A percentile compares a stretch with the other conserved stretches of the same genome.
These are phyloP conservation scores for Ormosia semicastrata DNA, from an alignment of 306 rosid species.

Conservation along the genomic window DNA sequence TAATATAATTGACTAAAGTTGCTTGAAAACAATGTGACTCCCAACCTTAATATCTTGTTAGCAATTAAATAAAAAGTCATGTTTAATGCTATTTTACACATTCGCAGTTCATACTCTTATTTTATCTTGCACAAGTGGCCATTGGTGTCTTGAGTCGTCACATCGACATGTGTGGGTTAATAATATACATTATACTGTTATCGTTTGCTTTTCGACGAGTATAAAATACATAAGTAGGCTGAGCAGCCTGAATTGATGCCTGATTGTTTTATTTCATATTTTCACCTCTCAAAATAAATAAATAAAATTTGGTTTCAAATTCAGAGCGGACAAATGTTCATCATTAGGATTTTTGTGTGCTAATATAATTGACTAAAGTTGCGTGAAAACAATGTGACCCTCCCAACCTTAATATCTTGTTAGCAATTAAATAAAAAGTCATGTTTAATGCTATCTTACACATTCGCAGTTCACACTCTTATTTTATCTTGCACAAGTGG, in stretches of 20 bases:
- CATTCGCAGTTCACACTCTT: neutral
- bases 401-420: neutral
- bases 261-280: neutral
- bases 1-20: neutral
- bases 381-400: slow-evolving; percentile 14
- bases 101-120: neutral
- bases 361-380: neutral
- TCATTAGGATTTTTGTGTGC: neutral
- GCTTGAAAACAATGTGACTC: slow-evolving; percentile 13
- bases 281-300: neutral
- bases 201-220: too few species aligned
- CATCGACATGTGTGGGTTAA: neutral
- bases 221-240: neutral
- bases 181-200: too few species aligned
- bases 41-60: neutral
- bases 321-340: neutral
- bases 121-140: neutral
- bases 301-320: neutral
- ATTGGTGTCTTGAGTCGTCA: slow-evolving; percentile 8
- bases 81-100: neutral
- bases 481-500: neutral
- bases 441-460: slow-evolving; percentile 2
- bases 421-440: neutral
- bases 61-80: neutral
- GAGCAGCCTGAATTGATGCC: too few species aligned